Base-by-base conservation (phyloP, 257 asterid genomes). In the Catharanthus roseus region DNA sequence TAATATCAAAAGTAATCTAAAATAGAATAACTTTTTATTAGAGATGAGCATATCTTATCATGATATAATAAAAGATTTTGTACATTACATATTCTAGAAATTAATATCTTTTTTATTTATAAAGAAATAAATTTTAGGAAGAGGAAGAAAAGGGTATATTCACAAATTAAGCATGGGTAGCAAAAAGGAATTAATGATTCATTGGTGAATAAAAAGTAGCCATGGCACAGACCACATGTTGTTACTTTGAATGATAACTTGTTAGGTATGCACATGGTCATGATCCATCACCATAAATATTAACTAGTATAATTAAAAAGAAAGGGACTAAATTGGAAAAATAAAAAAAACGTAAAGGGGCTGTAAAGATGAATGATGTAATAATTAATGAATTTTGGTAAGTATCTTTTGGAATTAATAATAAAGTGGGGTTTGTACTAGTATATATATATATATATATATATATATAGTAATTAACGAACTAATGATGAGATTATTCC, bases 231-330 rank as follows among this genome's bases (percentile, higher is more conserved):
- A 77, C 58, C 71, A 67, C 85, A 82, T 81, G 86, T 85, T 81
- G 69, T 78, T 74, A 77, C 79, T n/a, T 38, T 38, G 42, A 89
- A 87, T 86, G 92, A 86, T 89, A 82, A 75, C 78, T 72, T 65
- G 80, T 79, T 84, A 75, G 88, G 92, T 79, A 29, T 71, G 90
- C 96, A 86, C 90, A 88, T 86, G 88, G 67, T 79, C 79, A n/a
- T n/a, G n/a, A n/a, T n/a, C n/a, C n/a, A 82, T 80, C 79, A 63
- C 8, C n/a, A 18, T 36, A 23, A 23, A 33, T 23, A 42, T 21
- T 70, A 16, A 47, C 1, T 50, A 16, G 11, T 62, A 45, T 47
- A 15, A 12, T 15, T 31, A 73, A 36, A 60, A 39, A 31, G 64
- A 13, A 45, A 26, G 33, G 61, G 3, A 7, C 21, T 54, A 54